These are phyloP conservation scores for Pythium rhizo-oryzae DNA, from an alignment of 352 stramenopile species.

Conservation along the genomic window DNA sequence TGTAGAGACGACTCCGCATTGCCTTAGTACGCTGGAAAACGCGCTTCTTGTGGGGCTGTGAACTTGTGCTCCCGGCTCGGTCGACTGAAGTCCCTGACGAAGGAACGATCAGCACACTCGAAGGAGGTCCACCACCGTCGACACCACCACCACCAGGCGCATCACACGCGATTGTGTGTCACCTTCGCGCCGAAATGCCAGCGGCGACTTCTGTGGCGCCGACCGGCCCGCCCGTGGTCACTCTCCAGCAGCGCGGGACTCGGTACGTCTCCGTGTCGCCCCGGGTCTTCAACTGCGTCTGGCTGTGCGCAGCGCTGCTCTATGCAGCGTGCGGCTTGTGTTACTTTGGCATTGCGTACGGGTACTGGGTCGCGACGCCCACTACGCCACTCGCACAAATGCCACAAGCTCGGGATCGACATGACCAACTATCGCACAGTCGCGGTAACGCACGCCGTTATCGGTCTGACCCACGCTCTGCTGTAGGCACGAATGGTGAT, in stretches of 20 bases:
- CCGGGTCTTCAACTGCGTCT: background rate
- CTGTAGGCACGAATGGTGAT: background rate
- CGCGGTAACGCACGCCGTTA: background rate
- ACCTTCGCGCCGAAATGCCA: too few species aligned
- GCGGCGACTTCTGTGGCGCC: too few species aligned
- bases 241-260: background rate
- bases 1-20: too few species aligned
- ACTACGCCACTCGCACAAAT: background rate
- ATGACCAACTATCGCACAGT: background rate
- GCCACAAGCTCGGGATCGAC: background rate
- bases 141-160: too few species aligned
- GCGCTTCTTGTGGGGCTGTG: too few species aligned
- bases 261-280: background rate
- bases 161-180: too few species aligned
- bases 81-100: too few species aligned
- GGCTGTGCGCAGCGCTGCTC: background rate
- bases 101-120: too few species aligned
- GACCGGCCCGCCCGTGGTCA: too few species aligned
- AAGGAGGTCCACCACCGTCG: too few species aligned
- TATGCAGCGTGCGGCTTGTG: background rate
- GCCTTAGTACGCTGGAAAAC: too few species aligned
- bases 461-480: background rate
- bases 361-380: slow-evolving; percentile 1
- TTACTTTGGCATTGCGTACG: background rate
- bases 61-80: too few species aligned